phyloP scores from a whole-genome alignment of 2,329 filamentous ascomycete genomes.

The Arthrobotrys sphaeroides region DNA sequence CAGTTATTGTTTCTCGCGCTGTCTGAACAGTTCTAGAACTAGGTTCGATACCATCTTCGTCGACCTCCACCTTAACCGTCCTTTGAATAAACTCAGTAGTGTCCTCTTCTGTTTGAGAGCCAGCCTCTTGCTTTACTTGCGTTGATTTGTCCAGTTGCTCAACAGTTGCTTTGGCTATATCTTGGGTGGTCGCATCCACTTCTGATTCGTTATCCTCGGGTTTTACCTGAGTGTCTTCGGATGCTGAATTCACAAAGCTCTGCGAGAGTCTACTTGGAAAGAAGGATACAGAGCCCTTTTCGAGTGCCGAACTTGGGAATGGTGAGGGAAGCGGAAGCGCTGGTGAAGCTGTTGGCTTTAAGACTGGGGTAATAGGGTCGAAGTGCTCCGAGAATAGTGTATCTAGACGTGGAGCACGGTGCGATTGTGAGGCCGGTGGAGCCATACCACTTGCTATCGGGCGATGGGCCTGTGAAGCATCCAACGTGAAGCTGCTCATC shows the following conservation, averaged over 20 bases:
- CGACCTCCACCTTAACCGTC: too few species aligned
- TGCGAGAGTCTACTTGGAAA: conserved; percentile 41
- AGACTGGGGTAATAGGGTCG: conserved; percentile 28
- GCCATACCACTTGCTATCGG: conserved; percentile 20
- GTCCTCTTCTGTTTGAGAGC: neutral
- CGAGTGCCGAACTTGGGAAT: conserved; percentile 39
- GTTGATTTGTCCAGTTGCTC: neutral
- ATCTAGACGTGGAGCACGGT: conserved; percentile 16
- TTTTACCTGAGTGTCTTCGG: neutral
- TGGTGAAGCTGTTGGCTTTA: conserved; percentile 35
- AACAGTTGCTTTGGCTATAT: conserved; percentile 2
- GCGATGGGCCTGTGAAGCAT: neutral
- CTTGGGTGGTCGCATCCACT: neutral
- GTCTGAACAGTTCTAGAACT: neutral
- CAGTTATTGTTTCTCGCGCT: conserved; percentile 21
- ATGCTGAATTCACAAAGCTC: neutral
- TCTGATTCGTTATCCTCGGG: neutral
- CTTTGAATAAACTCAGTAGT: neutral
- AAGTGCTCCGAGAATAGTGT: conserved; percentile 5
- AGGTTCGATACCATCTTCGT: too few species aligned
- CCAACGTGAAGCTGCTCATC: conserved; percentile 46
- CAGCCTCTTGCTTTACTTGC: neutral
- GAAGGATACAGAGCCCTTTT: conserved; percentile 18
- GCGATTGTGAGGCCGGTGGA: conserved; percentile 14
- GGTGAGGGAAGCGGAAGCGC: conserved; percentile 38